Percentiles rank a stretch among this genome's conserved stretches.
phyloP scores from a whole-genome alignment of 306 rosid genomes.

The Cucurbita maxima region DNA sequence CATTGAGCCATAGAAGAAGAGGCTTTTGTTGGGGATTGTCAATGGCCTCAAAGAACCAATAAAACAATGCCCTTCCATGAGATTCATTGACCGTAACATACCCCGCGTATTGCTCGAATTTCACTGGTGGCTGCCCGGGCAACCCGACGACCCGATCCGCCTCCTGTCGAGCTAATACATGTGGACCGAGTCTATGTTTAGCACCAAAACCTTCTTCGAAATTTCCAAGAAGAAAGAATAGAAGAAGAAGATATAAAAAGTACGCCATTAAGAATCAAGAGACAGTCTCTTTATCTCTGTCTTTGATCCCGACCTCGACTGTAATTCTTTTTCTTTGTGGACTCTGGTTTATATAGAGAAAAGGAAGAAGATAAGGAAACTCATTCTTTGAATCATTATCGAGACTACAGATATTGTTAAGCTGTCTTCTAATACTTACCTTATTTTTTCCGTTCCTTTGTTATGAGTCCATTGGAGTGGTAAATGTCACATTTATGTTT shows the following conservation, averaged over 20 bases:
- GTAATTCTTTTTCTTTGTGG: not conserved
- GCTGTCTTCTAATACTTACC: too few species aligned
- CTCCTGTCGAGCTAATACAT: conserved; percentile 23
- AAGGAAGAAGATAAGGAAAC: not conserved
- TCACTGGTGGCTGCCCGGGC: conserved; percentile 64
- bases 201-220: not conserved
- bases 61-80: conserved; percentile 76
- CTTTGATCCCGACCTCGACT: not conserved
- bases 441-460: too few species aligned
- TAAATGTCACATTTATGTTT: too few species aligned
- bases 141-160: conserved; percentile 35
- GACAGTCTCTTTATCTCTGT: not conserved
- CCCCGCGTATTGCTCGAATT: conserved; percentile 63
- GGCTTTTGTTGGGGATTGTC: conserved; percentile 31
- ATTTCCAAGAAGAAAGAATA: not conserved
- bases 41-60: conserved; percentile 68
- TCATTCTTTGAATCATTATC: too few species aligned
- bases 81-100: conserved; percentile 50
- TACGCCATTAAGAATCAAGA: conserved; percentile 5
- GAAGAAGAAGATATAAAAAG: not conserved
- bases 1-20: conserved; percentile 73
- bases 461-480: too few species aligned
- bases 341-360: conserved; percentile 9
- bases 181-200: not conserved
- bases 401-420: too few species aligned